phyloP scores from a whole-genome alignment of 495 filamentous ascomycete genomes.

The Annulohypoxylon nitens region DNA sequence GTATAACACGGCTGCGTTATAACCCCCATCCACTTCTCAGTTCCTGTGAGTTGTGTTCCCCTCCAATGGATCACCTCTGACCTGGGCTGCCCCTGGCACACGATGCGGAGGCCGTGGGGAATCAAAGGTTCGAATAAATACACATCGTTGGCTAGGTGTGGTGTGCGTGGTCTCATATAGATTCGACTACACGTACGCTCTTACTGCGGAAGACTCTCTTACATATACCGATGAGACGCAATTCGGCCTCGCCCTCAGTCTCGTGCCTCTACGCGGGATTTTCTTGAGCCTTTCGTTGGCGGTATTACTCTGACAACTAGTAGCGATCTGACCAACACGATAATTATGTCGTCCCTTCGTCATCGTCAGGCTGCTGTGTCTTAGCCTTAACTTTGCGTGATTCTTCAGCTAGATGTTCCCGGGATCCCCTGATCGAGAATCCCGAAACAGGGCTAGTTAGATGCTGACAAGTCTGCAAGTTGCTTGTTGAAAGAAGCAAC shows the following conservation, averaged over 20 bases:
- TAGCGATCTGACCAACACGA: conserved; percentile 24
- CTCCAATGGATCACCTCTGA: conserved; percentile 40
- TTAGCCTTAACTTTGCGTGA: conserved; percentile 23
- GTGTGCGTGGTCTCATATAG: conserved; percentile 44
- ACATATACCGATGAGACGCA: conserved; percentile 36
- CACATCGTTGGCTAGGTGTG: conserved; percentile 29
- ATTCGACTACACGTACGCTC: conserved; percentile 41
- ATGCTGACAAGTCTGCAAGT: conserved; percentile 38
- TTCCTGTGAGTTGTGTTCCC: conserved; percentile 38
- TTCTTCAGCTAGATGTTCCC: conserved; percentile 36
- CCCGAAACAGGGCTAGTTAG: conserved; percentile 34
- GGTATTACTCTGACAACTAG: conserved; percentile 20
- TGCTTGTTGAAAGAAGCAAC: conserved; percentile 34
- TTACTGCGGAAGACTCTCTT: conserved; percentile 26
- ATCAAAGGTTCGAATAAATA: conserved; percentile 35
- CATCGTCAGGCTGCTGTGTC: conserved; percentile 29
- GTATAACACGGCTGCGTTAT: conserved; percentile 51
- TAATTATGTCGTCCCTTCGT: conserved; percentile 29
- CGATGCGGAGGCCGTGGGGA: conserved; percentile 44
- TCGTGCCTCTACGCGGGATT: conserved; percentile 26
- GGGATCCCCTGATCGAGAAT: conserved; percentile 44
- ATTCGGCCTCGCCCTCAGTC: conserved; percentile 24
- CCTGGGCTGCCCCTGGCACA: conserved; percentile 42
- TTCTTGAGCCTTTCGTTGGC: conserved; percentile 19
- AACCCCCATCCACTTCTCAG: conserved; percentile 49